Conservation (phyloP, 2,329 filamentous ascomycete genomes). For the Ascochyta fabae region DNA sequence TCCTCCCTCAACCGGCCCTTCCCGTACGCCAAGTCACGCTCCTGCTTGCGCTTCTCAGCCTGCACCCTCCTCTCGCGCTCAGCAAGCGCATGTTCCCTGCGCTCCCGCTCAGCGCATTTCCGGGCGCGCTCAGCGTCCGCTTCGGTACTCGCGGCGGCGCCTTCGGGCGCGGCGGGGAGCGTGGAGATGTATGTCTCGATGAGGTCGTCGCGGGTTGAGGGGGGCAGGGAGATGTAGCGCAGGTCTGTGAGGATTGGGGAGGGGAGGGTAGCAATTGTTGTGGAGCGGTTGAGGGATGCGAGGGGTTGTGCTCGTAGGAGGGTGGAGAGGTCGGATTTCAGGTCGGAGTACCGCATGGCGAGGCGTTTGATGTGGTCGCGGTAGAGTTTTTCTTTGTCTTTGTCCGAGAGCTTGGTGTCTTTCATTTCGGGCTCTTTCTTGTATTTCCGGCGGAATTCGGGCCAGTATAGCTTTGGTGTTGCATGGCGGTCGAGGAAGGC, state of each 20-base stretch:
- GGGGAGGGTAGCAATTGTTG: constrained; percentile 65
- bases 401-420: constrained; percentile 64
- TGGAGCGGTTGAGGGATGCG: constrained; percentile 65
- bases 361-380: constrained; percentile 74
- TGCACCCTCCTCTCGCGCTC: constrained; percentile 68
- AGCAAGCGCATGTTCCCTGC: constrained; percentile 70
- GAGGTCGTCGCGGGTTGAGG: constrained; percentile 66
- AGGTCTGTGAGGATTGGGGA: constrained; percentile 68
- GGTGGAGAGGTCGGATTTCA: constrained; percentile 72
- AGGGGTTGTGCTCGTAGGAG: constrained; percentile 69
- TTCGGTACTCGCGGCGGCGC: constrained; percentile 51
- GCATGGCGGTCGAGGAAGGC: constrained; percentile 81
- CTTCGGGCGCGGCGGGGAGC: constrained; percentile 64
- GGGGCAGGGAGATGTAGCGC: constrained; percentile 71
- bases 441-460: constrained; percentile 92
- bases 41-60: constrained; percentile 67
- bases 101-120: constrained; percentile 43
- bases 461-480: constrained; percentile 93
- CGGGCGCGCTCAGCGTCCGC: constrained; percentile 59
- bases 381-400: constrained; percentile 80
- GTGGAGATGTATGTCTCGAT: constrained; percentile 71
- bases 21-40: constrained; percentile 65
- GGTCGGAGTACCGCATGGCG: constrained; percentile 67
- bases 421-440: constrained; percentile 83
- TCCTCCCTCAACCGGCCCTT: constrained; percentile 69